phyloP scores from a whole-genome alignment of 768 basidiomycete species.

The Pholiota molesta region DNA sequence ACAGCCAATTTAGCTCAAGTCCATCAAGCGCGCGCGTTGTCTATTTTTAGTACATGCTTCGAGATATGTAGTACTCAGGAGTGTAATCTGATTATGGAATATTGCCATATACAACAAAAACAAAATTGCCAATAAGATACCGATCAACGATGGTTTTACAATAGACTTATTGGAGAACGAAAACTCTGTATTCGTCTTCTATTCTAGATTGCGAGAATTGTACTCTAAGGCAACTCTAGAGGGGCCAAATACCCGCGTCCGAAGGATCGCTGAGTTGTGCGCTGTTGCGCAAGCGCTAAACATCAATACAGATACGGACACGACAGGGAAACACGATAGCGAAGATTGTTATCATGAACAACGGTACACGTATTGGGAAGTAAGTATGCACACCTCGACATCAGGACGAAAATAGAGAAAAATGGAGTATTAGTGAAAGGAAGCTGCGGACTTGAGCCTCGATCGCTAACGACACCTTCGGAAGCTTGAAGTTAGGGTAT shows the following conservation, averaged over 20 bases:
- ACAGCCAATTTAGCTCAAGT: neutral
- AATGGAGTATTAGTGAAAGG: neutral
- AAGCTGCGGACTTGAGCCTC: neutral
- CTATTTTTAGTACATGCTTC: neutral
- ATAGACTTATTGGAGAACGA: neutral
- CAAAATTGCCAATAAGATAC: too few relatives aligned
- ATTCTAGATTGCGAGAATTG: neutral
- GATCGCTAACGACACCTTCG: too few relatives aligned
- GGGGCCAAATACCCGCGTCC: neutral
- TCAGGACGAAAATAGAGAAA: neutral
- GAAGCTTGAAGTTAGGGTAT: too few relatives aligned
- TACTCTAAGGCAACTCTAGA: too few relatives aligned
- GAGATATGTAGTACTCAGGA: neutral
- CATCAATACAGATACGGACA: neutral
- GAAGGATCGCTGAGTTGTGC: neutral
- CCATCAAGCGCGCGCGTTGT: neutral
- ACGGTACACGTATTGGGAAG: too few relatives aligned
- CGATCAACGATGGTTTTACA: too few relatives aligned
- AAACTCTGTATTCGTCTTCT: neutral
- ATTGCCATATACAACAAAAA: too few relatives aligned
- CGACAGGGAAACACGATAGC: too few relatives aligned
- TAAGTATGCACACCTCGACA: neutral
- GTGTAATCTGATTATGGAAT: neutral
- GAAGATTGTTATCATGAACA: neutral
- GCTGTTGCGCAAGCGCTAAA: neutral